These are phyloP conservation scores for Hymenoscyphus fructigenus DNA, from an alignment of 2,329 filamentous ascomycete species.

Conservation along the genomic window DNA sequence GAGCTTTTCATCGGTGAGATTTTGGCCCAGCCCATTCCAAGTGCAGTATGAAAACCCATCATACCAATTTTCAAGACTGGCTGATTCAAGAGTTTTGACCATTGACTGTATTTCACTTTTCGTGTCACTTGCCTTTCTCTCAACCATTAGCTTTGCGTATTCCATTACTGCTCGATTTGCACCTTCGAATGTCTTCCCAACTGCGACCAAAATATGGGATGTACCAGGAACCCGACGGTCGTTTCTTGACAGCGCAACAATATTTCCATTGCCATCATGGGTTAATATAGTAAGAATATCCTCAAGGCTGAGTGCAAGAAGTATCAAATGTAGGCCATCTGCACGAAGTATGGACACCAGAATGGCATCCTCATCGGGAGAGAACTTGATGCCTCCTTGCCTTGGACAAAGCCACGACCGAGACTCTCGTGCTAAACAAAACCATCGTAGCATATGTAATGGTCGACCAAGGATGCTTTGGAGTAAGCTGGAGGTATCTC, in stretches of 20 bases:
- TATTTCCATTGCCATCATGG: constrained; percentile 11
- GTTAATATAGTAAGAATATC: constrained; percentile 12
- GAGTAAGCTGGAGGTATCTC: constrained; percentile 7
- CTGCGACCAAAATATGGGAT: constrained; percentile 10
- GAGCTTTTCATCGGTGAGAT: constrained; percentile 13
- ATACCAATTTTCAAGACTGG: constrained; percentile 3
- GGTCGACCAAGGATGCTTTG: constrained; percentile 9
- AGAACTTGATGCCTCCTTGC: constrained; percentile 4
- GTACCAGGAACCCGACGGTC: constrained; percentile 6
- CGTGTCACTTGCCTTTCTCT: not conserved
- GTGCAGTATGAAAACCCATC: constrained; percentile 19
- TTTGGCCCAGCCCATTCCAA: constrained; percentile 21
- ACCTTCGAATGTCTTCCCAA: constrained; percentile 14
- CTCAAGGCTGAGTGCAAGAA: constrained; percentile 19
- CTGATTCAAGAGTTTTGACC: not conserved
- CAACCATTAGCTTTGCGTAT: constrained; percentile 12
- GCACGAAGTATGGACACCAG: constrained; percentile 16
- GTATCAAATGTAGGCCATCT: constrained; percentile 16
- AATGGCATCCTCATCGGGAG: constrained; percentile 18
- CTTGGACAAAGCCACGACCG: constrained; percentile 15
- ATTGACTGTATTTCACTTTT: constrained; percentile 7
- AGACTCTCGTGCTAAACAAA: constrained; percentile 16
- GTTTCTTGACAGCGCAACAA: constrained; percentile 12
- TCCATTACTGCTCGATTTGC: constrained; percentile 13
- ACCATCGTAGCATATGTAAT: constrained; percentile 11